phyloP scores from a whole-genome alignment of 805 yeast species.

The Saccharomycopsis microspora region DNA sequence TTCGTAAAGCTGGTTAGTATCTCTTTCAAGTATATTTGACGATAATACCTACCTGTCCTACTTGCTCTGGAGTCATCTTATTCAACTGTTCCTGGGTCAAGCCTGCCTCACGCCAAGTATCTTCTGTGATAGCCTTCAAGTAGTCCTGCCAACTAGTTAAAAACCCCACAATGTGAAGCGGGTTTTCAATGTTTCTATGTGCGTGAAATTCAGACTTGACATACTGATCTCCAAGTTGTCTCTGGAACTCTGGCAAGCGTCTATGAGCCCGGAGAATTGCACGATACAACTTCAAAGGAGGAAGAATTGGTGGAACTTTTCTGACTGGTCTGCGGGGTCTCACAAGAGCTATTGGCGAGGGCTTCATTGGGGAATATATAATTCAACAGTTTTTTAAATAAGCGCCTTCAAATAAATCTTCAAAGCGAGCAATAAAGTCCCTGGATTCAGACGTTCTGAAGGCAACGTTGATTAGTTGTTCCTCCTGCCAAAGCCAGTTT shows the following conservation, averaged over 20 bases:
- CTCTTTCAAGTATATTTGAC: neutral
- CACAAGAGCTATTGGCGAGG: slow-evolving; percentile 7
- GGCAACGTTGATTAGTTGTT: too few species aligned
- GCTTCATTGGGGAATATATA: neutral
- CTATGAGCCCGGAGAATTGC: slow-evolving; percentile 78
- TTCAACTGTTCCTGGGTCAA: slow-evolving; percentile 57
- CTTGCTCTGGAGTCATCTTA: slow-evolving; percentile 85
- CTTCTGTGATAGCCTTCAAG: slow-evolving; percentile 44
- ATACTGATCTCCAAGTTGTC: slow-evolving; percentile 80
- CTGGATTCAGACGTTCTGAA: too few species aligned
- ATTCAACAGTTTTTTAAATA: neutral
- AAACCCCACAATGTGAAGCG: slow-evolving; percentile 88
- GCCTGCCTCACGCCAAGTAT: slow-evolving; percentile 51
- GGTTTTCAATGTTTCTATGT: slow-evolving; percentile 74
- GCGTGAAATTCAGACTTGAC: slow-evolving; percentile 84
- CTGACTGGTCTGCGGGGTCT: slow-evolving; percentile 16
- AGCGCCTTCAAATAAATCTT: too few species aligned
- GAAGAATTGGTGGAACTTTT: slow-evolving; percentile 44
- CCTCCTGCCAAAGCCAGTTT: too few species aligned
- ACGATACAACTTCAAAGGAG: slow-evolving; percentile 72
- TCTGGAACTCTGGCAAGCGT: slow-evolving; percentile 52
- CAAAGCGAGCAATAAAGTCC: too few species aligned
- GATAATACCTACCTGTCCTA: slow-evolving; percentile 43
- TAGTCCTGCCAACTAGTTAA: slow-evolving; percentile 92
- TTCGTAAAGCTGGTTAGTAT: slow-evolving; percentile 37